Evolutionary conservation across 306 rosid species (phyloP).

Genomic region (Elaeagnus macrophylla): DNA sequence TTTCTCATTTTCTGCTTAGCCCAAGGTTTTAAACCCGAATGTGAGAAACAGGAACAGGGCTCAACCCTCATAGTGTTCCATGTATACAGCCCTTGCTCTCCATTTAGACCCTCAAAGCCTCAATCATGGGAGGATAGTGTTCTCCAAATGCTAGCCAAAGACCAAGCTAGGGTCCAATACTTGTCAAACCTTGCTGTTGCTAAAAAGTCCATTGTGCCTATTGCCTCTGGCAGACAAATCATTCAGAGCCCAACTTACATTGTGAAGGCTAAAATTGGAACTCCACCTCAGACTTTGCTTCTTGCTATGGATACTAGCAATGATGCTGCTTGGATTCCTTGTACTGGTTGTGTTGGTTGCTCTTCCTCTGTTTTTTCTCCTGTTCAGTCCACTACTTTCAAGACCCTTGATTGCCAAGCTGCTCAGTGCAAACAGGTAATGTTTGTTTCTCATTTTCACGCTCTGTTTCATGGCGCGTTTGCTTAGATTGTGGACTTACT

Average conservation of each 20-base stretch:
- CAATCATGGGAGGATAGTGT: slow-evolving; percentile 71
- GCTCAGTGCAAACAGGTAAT: slow-evolving; percentile 77
- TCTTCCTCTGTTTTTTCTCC: slow-evolving; percentile 38
- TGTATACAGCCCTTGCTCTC: slow-evolving; percentile 60
- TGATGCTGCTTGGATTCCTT: slow-evolving; percentile 90
- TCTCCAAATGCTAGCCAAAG: slow-evolving; percentile 45
- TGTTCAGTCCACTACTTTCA: slow-evolving; percentile 42
- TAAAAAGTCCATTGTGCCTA: slow-evolving; percentile 49
- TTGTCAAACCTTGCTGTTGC: slow-evolving; percentile 43
- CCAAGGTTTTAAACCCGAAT: slow-evolving; percentile 26
- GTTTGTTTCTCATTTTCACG: background rate
- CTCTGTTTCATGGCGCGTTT: background rate
- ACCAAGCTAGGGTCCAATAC: slow-evolving; percentile 55
- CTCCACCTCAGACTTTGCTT: slow-evolving; percentile 72
- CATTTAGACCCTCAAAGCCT: slow-evolving; percentile 48
- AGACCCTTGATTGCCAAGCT: slow-evolving; percentile 36
- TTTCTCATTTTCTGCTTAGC: slow-evolving; percentile 17
- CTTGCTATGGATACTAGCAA: slow-evolving; percentile 79
- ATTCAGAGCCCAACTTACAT: slow-evolving; percentile 74
- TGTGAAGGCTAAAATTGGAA: slow-evolving; percentile 59
- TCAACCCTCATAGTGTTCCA: slow-evolving; percentile 65
- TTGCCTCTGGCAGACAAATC: slow-evolving; percentile 77
- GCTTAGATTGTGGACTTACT: no score
- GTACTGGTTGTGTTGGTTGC: slow-evolving; percentile 72
- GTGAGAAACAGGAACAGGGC: slow-evolving; percentile 30